phyloP scores from a whole-genome alignment of 768 basidiomycete genomes.

The Tephrocybe rancida region DNA sequence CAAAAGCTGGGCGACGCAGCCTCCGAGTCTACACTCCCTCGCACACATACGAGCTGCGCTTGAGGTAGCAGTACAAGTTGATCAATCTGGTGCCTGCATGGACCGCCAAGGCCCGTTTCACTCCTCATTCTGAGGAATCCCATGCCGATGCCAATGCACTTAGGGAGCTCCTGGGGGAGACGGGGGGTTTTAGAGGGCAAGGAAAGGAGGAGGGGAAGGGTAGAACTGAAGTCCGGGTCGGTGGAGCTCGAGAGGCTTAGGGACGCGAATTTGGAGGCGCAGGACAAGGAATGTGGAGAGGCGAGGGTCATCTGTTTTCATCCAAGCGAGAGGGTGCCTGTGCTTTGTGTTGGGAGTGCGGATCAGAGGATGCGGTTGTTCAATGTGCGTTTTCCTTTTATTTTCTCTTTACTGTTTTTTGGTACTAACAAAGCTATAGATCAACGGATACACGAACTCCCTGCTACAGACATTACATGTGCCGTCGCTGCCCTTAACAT shows the following conservation, averaged over 20 bases:
- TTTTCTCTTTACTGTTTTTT: neutral
- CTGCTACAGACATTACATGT: constrained; percentile 90
- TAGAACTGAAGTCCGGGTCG: constrained; percentile 51
- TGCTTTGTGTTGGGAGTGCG: constrained; percentile 82
- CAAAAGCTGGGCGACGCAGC: constrained; percentile 84
- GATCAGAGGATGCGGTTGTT: constrained; percentile 92
- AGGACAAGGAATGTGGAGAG: constrained; percentile 63
- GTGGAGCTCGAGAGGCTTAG: constrained; percentile 83
- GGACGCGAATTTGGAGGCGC: constrained; percentile 85
- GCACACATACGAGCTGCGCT: constrained; percentile 82
- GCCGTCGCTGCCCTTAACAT: constrained; percentile 81
- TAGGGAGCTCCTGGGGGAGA: constrained; percentile 57
- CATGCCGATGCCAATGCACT: constrained; percentile 44
- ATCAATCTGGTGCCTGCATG: constrained; percentile 91
- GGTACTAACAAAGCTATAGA: constrained; percentile 42
- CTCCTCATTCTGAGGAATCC: constrained; percentile 38
- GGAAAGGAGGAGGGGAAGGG: constrained; percentile 16
- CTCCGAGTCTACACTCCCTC: constrained; percentile 72
- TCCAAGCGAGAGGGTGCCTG: constrained; percentile 78
- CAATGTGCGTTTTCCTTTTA: constrained; percentile 60
- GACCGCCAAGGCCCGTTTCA: constrained; percentile 69
- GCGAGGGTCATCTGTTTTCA: constrained; percentile 85
- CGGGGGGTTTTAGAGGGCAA: constrained; percentile 52
- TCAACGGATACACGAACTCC: constrained; percentile 93
- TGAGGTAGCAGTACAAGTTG: constrained; percentile 85